phyloP scores from a whole-genome alignment of 495 filamentous ascomycete genomes.

The Lasiosphaeria hispida region DNA sequence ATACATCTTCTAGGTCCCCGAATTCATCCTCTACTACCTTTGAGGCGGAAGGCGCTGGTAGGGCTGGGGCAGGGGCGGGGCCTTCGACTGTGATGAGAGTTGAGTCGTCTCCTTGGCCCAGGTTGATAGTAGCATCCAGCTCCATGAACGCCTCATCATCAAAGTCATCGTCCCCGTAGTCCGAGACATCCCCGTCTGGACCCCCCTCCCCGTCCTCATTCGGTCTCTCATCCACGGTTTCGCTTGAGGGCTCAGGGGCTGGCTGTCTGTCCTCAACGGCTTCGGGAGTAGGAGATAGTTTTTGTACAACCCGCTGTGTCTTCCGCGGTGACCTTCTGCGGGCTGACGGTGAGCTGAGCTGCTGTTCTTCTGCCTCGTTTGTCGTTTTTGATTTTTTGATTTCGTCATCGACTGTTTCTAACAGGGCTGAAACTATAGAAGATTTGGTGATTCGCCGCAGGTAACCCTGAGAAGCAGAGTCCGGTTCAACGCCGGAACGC shows the following conservation, averaged over 20 bases:
- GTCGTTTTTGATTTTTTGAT: slow-evolving; percentile 31
- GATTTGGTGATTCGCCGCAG: slow-evolving; percentile 46
- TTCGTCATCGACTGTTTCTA: slow-evolving; percentile 43
- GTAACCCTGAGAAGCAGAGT: slow-evolving; percentile 11
- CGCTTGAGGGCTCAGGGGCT: slow-evolving; percentile 3
- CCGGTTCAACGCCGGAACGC: slow-evolving; percentile 20
- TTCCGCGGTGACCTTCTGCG: slow-evolving; percentile 20
- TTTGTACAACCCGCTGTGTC: background rate
- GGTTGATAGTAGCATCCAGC: slow-evolving; percentile 46
- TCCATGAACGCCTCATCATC: slow-evolving; percentile 53
- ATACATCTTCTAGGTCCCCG: slow-evolving; percentile 27
- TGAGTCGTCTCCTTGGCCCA: slow-evolving; percentile 51
- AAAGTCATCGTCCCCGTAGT: slow-evolving; percentile 49
- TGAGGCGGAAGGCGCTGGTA: background rate
- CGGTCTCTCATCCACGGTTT: slow-evolving; percentile 13
- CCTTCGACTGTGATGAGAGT: slow-evolving; percentile 37
- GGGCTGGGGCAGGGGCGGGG: background rate
- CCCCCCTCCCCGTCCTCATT: slow-evolving; percentile 8
- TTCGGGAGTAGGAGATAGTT: background rate
- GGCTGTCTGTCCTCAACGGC: background rate
- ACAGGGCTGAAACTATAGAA: slow-evolving; percentile 43
- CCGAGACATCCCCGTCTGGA: slow-evolving; percentile 37
- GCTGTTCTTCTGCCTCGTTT: slow-evolving; percentile 18
- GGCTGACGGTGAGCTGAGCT: slow-evolving; percentile 31
- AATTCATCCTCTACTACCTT: slow-evolving; percentile 7